Conservation (phyloP, 2,329 filamentous ascomycete genomes). For the Aspergillus latus region DNA sequence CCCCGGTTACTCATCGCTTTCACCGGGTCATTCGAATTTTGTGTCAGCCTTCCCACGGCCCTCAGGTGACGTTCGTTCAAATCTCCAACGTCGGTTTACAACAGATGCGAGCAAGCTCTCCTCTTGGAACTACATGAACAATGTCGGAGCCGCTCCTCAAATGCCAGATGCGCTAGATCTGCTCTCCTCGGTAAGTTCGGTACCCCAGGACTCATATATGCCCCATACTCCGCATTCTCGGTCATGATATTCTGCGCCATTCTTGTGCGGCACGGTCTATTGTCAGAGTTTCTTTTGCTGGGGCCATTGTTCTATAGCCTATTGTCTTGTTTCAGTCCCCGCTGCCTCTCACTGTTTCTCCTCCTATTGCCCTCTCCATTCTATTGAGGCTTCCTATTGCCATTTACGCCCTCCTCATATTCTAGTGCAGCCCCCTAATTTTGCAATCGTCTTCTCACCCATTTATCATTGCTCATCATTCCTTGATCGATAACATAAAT, state of each 20-base stretch:
- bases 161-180: constrained; percentile 56
- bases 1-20: constrained; percentile 71
- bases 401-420: neutral
- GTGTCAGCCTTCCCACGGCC: constrained; percentile 57
- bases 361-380: neutral
- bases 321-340: neutral
- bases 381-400: constrained; percentile 1
- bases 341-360: neutral
- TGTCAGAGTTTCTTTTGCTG: neutral
- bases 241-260: neutral
- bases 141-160: constrained; percentile 47
- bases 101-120: constrained; percentile 84
- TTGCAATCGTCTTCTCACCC: constrained; percentile 1
- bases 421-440: neutral
- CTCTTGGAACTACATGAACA: constrained; percentile 66
- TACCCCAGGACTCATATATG: neutral
- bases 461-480: constrained; percentile 3
- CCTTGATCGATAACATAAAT: neutral
- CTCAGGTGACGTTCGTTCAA: constrained; percentile 69
- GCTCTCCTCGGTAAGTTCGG: constrained; percentile 52
- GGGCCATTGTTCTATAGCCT: neutral
- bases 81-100: constrained; percentile 87
- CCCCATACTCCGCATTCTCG: neutral
- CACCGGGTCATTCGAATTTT: constrained; percentile 65
- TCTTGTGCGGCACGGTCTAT: neutral